These are phyloP conservation scores for Omphalotus olearius DNA, from an alignment of 1,284 basidiomycete species.

Conservation along the genomic window DNA sequence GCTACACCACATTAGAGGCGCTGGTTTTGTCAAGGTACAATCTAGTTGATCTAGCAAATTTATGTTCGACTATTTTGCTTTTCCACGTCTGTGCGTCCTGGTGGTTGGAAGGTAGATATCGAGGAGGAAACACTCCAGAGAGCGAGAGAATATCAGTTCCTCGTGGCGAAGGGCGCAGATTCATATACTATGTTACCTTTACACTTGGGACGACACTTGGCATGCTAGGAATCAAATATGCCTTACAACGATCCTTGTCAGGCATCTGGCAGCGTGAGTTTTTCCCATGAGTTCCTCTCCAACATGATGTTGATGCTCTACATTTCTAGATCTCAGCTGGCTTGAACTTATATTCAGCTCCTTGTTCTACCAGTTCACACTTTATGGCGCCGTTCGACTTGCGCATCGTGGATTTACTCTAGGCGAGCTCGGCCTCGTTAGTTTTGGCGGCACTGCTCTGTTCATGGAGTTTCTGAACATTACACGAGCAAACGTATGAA, in stretches of 20 bases:
- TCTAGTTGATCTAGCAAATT: conserved; percentile 73
- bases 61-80: conserved; percentile 76
- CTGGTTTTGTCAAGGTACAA: conserved; percentile 69
- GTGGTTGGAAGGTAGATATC: conserved; percentile 59
- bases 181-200: conserved; percentile 62
- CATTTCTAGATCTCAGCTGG: conserved; percentile 61
- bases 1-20: conserved; percentile 51
- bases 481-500: conserved; percentile 72
- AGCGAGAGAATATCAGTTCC: conserved; percentile 72
- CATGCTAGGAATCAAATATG: conserved; percentile 44
- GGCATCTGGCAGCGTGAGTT: conserved; percentile 55
- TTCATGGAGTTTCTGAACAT: conserved; percentile 84
- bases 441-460: conserved; percentile 83
- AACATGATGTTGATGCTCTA: background rate
- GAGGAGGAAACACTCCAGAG: conserved; percentile 39
- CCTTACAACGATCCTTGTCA: conserved; percentile 37
- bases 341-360: conserved; percentile 78
- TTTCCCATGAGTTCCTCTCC: background rate
- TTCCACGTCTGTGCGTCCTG: conserved; percentile 74
- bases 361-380: conserved; percentile 86
- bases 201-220: conserved; percentile 45
- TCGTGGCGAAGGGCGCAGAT: conserved; percentile 61
- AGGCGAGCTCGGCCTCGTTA: conserved; percentile 88
- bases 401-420: conserved; percentile 93
- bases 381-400: conserved; percentile 87